Conservation (phyloP, 495 filamentous ascomycete species). For the Aspergillus leporis region DNA sequence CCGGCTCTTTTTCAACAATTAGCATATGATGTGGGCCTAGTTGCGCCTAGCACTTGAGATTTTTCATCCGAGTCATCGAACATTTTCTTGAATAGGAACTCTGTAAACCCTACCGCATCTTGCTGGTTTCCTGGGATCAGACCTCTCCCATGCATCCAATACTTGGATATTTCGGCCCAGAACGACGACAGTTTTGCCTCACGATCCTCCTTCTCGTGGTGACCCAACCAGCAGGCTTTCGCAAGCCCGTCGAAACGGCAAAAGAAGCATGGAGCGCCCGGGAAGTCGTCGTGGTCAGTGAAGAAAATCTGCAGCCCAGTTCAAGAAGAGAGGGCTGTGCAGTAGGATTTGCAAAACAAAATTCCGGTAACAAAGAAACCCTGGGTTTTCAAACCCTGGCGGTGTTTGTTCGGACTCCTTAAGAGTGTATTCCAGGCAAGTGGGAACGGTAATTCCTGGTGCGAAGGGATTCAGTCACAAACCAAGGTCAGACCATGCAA, state of each 20-base stretch:
- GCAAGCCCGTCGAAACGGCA: conserved; percentile 21
- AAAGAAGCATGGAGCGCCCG: conserved; percentile 14
- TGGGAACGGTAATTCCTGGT: neutral
- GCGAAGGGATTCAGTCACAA: too few relatives aligned
- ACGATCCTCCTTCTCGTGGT: neutral
- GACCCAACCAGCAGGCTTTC: conserved; percentile 23
- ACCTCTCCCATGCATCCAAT: too few relatives aligned
- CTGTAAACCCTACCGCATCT: too few relatives aligned
- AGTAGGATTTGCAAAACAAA: conserved; percentile 39
- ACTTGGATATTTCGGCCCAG: too few relatives aligned
- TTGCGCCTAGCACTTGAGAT: too few relatives aligned
- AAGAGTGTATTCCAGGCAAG: neutral
- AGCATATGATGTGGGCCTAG: too few relatives aligned
- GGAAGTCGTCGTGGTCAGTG: neutral
- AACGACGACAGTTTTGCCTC: neutral
- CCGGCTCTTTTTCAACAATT: too few relatives aligned
- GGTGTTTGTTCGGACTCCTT: neutral
- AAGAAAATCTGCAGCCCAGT: conserved; percentile 32
- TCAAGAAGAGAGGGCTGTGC: conserved; percentile 39
- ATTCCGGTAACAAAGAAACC: conserved; percentile 45
- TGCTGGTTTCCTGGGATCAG: too few relatives aligned
- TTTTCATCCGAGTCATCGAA: too few relatives aligned
- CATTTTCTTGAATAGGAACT: too few relatives aligned
- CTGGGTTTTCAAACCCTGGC: conserved; percentile 11
- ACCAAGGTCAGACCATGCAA: too few relatives aligned